phyloP scores from a whole-genome alignment of 768 basidiomycete genomes.

The Leccinum rimulosum region DNA sequence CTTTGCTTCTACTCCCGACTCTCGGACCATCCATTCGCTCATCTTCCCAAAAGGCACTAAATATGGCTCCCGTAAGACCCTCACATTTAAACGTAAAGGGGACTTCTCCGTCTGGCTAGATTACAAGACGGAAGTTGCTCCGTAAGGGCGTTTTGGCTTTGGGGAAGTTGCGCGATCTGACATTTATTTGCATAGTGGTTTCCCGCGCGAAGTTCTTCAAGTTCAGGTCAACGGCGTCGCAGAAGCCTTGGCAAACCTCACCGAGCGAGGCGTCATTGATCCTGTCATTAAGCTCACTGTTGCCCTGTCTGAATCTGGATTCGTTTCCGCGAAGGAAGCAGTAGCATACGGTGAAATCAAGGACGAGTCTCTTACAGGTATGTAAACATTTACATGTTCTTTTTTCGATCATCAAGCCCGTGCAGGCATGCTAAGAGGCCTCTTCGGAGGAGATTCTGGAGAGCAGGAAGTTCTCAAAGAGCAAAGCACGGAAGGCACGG shows the following conservation, averaged over 20 bases:
- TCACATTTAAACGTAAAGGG: constrained; percentile 81
- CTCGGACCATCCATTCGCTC: constrained; percentile 67
- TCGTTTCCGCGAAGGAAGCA: constrained; percentile 78
- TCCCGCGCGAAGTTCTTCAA: constrained; percentile 72
- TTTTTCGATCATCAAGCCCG: constrained; percentile 12
- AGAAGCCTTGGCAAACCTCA: constrained; percentile 79
- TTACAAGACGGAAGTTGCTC: constrained; percentile 64
- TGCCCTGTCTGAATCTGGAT: constrained; percentile 81
- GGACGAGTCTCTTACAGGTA: constrained; percentile 74
- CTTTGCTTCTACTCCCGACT: constrained; percentile 53
- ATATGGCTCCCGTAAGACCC: constrained; percentile 76
- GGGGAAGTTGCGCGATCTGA: constrained; percentile 2
- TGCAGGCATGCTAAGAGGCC: constrained; percentile 78
- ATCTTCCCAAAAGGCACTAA: constrained; percentile 81
- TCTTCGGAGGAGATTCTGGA: constrained; percentile 69
- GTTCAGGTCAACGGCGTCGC: constrained; percentile 69
- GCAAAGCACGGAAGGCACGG: constrained; percentile 17
- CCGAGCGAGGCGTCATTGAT: constrained; percentile 74
- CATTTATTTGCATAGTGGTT: constrained; percentile 44
- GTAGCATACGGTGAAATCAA: constrained; percentile 79
- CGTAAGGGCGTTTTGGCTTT: constrained; percentile 42
- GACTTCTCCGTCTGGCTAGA: constrained; percentile 79
- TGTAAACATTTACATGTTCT: constrained; percentile 12
- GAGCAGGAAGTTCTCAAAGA: constrained; percentile 31
- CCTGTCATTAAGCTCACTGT: constrained; percentile 87